phyloP scores from a whole-genome alignment of 1,284 basidiomycete species.

The Microbotryum violaceum region DNA sequence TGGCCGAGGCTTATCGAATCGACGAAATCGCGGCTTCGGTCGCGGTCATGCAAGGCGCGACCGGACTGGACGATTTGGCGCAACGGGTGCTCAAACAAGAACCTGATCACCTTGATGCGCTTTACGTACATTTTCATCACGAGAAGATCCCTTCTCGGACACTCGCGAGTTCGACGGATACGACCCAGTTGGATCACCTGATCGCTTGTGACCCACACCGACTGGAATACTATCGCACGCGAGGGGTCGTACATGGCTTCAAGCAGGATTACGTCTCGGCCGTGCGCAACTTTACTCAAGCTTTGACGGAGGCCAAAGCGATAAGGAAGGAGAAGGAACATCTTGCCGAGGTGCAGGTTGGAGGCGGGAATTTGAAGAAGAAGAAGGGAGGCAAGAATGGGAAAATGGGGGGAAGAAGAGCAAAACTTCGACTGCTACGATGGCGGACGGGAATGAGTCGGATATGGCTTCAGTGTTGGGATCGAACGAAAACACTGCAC shows the following conservation, averaged over 20 bases:
- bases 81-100: constrained; percentile 69
- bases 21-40: constrained; percentile 81
- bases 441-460: constrained; percentile 22
- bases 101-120: constrained; percentile 63
- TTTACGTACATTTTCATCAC: constrained; percentile 80
- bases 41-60: constrained; percentile 82
- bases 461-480: constrained; percentile 55
- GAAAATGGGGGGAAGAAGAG: background rate
- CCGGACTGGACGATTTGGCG: constrained; percentile 74
- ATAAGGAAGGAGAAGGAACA: constrained; percentile 53
- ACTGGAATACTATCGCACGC: constrained; percentile 69
- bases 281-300: constrained; percentile 65
- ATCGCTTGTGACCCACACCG: constrained; percentile 61
- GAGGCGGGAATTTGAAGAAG: constrained; percentile 43
- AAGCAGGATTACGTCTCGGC: constrained; percentile 66
- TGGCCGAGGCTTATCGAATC: constrained; percentile 66
- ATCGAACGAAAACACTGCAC: constrained; percentile 62
- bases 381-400: constrained; percentile 15
- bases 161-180: constrained; percentile 67
- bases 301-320: constrained; percentile 62
- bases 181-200: constrained; percentile 61
- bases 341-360: constrained; percentile 31
- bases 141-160: constrained; percentile 84
- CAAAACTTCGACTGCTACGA: constrained; percentile 49
- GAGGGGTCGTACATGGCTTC: constrained; percentile 74